Conservation (phyloP, 495 filamentous ascomycete genomes). For the Aspergillus cavernicola region DNA sequence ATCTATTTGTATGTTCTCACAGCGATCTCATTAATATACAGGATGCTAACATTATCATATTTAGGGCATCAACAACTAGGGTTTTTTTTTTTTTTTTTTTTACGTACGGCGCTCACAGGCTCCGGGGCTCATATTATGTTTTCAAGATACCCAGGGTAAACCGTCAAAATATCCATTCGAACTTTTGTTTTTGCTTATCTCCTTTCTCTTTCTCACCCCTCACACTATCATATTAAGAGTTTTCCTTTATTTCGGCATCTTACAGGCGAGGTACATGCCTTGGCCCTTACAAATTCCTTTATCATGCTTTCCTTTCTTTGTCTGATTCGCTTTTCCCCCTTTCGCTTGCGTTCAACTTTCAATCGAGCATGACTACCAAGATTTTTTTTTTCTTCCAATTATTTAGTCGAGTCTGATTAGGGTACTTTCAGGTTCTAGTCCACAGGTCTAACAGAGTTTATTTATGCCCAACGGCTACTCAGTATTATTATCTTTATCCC, state of each 20-base stretch:
- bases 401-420: no score
- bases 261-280: not conserved
- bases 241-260: not conserved
- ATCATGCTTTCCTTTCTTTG: not conserved
- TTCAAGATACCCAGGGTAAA: slow-evolving; percentile 12
- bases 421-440: no score
- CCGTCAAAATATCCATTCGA: not conserved
- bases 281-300: not conserved
- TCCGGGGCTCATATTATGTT: not conserved
- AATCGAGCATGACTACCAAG: no score
- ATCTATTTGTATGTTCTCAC: slow-evolving; percentile 62
- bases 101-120: slow-evolving; percentile 13
- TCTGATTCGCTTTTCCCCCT: not conserved
- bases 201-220: not conserved
- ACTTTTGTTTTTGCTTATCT: not conserved
- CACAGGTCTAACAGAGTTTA: no score
- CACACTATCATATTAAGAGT: not conserved
- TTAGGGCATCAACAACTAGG: slow-evolving; percentile 2
- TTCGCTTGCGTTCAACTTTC: no score
- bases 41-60: slow-evolving; percentile 12
- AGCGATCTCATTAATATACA: not conserved
- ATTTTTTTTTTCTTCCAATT: no score
- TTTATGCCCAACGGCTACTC: no score
- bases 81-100: not conserved
- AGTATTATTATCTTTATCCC: no score